phyloP scores from a whole-genome alignment of 1,284 basidiomycete genomes.

The Exobasidium rhododendri region DNA sequence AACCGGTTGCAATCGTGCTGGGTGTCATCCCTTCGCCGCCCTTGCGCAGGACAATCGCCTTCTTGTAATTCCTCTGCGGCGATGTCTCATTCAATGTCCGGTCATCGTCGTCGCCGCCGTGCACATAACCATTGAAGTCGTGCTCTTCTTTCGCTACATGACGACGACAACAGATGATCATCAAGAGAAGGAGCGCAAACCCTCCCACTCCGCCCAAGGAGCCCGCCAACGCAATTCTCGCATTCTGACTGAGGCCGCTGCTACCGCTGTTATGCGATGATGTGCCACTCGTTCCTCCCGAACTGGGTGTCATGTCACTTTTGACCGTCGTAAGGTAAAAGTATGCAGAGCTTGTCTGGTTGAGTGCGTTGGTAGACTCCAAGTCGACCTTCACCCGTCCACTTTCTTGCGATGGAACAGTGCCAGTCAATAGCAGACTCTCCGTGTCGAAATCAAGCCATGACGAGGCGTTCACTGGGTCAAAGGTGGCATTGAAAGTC shows the following conservation, averaged over 20 bases:
- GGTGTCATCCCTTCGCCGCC: conserved; percentile 22
- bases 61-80: conserved; percentile 9
- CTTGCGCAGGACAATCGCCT: conserved; percentile 17
- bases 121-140: conserved; percentile 20
- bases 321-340: conserved; percentile 18
- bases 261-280: not conserved
- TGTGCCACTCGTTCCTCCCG: not conserved
- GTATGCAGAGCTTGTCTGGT: conserved; percentile 3
- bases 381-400: conserved; percentile 17
- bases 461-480: conserved; percentile 12
- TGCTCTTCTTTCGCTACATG: conserved; percentile 35
- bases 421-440: conserved; percentile 9
- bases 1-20: conserved; percentile 9
- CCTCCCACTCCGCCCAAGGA: conserved; percentile 37
- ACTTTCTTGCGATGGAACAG: conserved; percentile 5
- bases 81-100: conserved; percentile 28
- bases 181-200: conserved; percentile 28
- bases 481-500: conserved; percentile 2
- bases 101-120: conserved; percentile 30
- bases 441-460: conserved; percentile 14
- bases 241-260: not conserved
- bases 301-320: not conserved
- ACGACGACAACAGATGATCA: conserved; percentile 39
- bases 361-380: not conserved
- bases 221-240: conserved; percentile 33